Evolutionary conservation across 306 rosid genomes (phyloP).

Genomic region (Boehmeria nivea): DNA sequence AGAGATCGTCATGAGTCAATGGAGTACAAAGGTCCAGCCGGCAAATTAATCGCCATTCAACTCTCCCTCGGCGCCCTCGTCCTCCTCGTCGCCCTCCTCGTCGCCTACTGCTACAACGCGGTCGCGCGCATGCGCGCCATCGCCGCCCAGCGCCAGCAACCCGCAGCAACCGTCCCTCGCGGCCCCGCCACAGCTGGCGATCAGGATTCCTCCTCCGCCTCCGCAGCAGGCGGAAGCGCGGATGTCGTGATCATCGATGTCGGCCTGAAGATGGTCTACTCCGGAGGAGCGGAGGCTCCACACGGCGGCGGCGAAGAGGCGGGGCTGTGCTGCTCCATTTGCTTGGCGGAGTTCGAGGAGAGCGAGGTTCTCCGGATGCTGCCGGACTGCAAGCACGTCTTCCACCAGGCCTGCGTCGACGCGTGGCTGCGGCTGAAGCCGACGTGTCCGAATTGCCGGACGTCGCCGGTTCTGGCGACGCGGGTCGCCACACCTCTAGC

Average conservation of each 20-base stretch:
- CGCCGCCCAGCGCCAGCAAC: no score
- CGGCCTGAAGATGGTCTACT: constrained; percentile 7
- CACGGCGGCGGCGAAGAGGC: background rate
- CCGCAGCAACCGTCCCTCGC: no score
- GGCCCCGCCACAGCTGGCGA: background rate
- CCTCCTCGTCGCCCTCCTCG: background rate
- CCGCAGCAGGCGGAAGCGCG: no score
- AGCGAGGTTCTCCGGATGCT: constrained; percentile 30
- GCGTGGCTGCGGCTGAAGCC: constrained; percentile 31
- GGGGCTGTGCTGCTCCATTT: constrained; percentile 11
- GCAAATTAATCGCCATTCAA: background rate
- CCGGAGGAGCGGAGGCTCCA: background rate
- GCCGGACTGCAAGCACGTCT: constrained; percentile 41
- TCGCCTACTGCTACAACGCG: background rate
- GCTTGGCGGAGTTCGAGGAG: constrained; percentile 22
- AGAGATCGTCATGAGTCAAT: no score
- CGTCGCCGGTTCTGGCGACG: constrained; percentile 25
- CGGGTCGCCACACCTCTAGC: constrained; percentile 30
- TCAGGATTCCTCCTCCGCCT: background rate
- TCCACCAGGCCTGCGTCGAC: constrained; percentile 39
- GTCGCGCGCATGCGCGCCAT: background rate
- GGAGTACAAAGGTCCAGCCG: background rate
- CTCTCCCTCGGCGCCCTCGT: background rate
- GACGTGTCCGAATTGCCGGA: constrained; percentile 41
- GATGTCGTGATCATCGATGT: background rate